phyloP scores from a whole-genome alignment of 345 rosid genomes.

The Noccaea bulbosa region DNA sequence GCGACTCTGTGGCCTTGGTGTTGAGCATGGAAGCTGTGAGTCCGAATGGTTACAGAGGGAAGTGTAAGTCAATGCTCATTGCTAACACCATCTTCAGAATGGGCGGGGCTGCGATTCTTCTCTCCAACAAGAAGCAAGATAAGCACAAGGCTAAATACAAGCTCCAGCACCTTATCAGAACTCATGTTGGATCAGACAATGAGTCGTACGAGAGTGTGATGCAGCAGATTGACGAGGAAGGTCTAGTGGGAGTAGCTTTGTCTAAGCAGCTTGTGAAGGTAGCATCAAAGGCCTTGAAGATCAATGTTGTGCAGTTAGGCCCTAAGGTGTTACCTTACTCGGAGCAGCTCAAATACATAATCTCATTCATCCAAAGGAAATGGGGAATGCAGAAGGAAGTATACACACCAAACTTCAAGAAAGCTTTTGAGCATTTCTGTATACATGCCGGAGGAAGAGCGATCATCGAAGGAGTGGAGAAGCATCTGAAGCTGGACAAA shows the following conservation, averaged over 20 bases:
- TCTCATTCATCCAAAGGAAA: conserved; percentile 44
- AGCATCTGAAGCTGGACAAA: conserved; percentile 55
- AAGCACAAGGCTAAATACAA: conserved; percentile 51
- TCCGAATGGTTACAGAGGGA: conserved; percentile 52
- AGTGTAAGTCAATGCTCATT: conserved; percentile 58
- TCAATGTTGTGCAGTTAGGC: conserved; percentile 55
- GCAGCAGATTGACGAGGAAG: conserved; percentile 57
- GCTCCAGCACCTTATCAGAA: conserved; percentile 62
- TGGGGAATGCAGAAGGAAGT: conserved; percentile 33
- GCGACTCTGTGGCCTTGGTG: conserved; percentile 55
- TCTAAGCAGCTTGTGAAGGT: conserved; percentile 53
- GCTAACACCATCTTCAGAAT: conserved; percentile 60
- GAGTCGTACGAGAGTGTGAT: conserved; percentile 52
- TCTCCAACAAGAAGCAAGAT: conserved; percentile 59
- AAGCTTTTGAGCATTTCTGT: conserved; percentile 65
- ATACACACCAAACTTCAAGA: conserved; percentile 59
- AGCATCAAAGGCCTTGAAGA: conserved; percentile 57
- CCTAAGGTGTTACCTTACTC: conserved; percentile 56
- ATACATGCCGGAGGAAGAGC: conserved; percentile 68
- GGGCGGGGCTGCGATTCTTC: conserved; percentile 65
- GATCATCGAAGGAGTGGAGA: conserved; percentile 59
- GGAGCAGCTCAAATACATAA: conserved; percentile 55
- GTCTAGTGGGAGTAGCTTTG: conserved; percentile 55
- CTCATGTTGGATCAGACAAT: conserved; percentile 58
- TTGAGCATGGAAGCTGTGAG: conserved; percentile 64